Evolutionary conservation across 169 alveolate species (phyloP).

Genomic region (Plasmodium gallinaceum): DNA sequence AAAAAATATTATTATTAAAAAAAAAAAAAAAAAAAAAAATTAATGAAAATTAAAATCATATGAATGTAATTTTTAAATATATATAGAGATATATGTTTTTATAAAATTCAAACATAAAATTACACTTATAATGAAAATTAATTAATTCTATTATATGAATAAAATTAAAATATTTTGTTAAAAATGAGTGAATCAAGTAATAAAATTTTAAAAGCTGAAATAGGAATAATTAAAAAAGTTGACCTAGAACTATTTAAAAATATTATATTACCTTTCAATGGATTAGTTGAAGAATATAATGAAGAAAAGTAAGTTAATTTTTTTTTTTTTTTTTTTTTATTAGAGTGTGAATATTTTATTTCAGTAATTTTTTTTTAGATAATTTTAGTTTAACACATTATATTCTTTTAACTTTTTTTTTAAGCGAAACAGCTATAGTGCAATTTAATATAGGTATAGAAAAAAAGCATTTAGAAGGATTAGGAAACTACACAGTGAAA

Average conservation of each 20-base stretch:
- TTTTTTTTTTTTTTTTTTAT: background rate
- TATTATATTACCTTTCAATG: constrained; percentile 53
- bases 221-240: constrained; percentile 35
- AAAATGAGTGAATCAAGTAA: constrained; percentile 67
- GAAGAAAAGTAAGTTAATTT: constrained; percentile 36
- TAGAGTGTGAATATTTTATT: background rate
- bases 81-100: background rate
- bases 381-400: background rate
- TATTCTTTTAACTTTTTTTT: background rate
- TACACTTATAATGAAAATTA: constrained; percentile 1
- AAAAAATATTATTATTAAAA: too few relatives aligned
- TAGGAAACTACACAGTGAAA: constrained; percentile 33
- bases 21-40: too few relatives aligned
- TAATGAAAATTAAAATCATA: background rate
- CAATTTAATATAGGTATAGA: constrained; percentile 37
- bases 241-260: constrained; percentile 60
- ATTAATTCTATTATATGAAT: constrained; percentile 4
- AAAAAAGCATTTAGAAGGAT: constrained; percentile 41
- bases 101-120: background rate
- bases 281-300: constrained; percentile 40
- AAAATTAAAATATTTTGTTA: background rate
- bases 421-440: constrained; percentile 40
- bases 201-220: constrained; percentile 49
- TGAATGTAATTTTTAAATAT: background rate
- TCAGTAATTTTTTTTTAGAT: background rate